Evolutionary conservation across 331 rosid species (phyloP).

Genomic region (Prunus yedoensis): DNA sequence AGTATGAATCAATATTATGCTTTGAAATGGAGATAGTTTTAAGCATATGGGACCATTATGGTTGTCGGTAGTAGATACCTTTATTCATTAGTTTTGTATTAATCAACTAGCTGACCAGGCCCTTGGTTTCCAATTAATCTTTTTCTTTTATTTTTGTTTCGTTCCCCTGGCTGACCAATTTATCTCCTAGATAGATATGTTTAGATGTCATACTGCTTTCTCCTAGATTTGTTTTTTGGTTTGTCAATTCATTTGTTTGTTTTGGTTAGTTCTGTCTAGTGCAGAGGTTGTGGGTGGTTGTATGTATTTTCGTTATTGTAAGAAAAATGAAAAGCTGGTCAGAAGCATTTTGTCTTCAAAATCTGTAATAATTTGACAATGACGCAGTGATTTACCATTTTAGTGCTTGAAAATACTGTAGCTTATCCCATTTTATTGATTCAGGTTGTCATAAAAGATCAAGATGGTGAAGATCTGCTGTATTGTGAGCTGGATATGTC

Average conservation of each 20-base stretch:
- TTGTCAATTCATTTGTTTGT: not conserved
- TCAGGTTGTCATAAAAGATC: constrained; percentile 34
- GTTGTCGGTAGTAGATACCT: not conserved
- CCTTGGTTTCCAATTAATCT: not conserved
- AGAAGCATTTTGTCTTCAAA: not conserved
- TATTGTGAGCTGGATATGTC: constrained; percentile 93
- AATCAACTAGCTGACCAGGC: not conserved
- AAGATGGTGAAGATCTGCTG: constrained; percentile 96
- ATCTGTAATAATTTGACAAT: not conserved
- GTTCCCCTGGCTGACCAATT: not conserved
- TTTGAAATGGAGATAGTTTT: not conserved
- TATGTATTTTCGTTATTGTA: not conserved
- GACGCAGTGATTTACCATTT: not conserved
- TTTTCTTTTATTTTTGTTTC: not conserved
- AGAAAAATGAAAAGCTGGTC: not conserved
- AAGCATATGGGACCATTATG: not conserved
- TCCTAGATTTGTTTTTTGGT: not conserved
- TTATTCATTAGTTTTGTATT: not conserved
- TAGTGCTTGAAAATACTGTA: not conserved
- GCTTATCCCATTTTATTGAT: not conserved
- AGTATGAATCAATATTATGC: not conserved
- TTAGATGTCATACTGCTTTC: not conserved
- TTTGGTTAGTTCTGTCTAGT: not conserved
- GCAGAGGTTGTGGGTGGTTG: not conserved
- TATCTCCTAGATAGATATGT: not conserved